Evolutionary conservation across 163 green algal genomes (phyloP).

Genomic region (Picocystis sp.): DNA sequence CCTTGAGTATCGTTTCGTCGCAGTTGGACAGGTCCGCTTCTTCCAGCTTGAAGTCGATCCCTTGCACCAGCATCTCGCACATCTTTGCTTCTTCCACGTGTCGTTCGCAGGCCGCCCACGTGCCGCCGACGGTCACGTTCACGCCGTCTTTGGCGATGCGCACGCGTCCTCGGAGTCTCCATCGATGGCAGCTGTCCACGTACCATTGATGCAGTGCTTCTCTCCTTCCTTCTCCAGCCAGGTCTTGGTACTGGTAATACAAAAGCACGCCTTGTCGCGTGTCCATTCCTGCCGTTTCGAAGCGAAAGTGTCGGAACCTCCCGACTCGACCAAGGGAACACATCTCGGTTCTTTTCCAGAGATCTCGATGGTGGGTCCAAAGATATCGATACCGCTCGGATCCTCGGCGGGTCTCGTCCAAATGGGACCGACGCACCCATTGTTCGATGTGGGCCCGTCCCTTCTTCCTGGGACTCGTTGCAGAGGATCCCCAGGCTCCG

Average conservation of each 20-base stretch:
- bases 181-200: constrained; percentile 6
- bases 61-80: constrained; percentile 1
- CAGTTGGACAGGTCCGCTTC: neutral
- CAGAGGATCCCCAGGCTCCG: too few species aligned
- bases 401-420: too few species aligned
- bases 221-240: constrained; percentile 1
- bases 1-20: constrained; percentile 13
- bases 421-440: too few species aligned
- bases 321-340: too few species aligned
- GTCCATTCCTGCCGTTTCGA: neutral
- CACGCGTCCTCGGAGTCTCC: constrained; percentile 25
- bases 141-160: constrained; percentile 38
- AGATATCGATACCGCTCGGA: too few species aligned
- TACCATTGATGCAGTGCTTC: constrained; percentile 16
- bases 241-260: constrained; percentile 40
- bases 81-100: neutral
- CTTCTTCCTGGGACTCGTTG: too few species aligned
- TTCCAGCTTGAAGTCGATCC: constrained; percentile 47
- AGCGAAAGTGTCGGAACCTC: too few species aligned
- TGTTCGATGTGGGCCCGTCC: too few species aligned
- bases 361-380: too few species aligned
- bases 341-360: too few species aligned
- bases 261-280: constrained; percentile 25
- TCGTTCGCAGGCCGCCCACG: constrained; percentile 17
- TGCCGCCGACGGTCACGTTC: constrained; percentile 31